Conservation (phyloP, 495 filamentous ascomycete species). For the Hamigera avellanea region DNA sequence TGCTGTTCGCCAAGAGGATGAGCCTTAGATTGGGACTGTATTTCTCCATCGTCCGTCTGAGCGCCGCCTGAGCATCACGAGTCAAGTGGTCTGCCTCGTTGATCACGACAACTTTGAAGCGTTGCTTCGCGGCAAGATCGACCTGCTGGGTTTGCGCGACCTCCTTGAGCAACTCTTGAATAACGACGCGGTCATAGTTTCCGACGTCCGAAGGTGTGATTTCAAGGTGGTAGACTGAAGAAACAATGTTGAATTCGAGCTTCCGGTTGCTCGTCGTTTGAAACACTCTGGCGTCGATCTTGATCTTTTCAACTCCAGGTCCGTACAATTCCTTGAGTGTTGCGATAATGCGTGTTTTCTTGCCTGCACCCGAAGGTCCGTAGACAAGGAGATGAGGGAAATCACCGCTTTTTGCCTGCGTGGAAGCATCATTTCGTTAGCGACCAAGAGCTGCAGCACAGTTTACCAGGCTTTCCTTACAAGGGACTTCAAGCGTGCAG, state of each 20-base stretch:
- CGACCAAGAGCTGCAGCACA: slow-evolving; percentile 2
- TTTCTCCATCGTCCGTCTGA: slow-evolving; percentile 97
- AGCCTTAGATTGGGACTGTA: slow-evolving; percentile 89
- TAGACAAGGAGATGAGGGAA: slow-evolving; percentile 96
- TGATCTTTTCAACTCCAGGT: slow-evolving; percentile 90
- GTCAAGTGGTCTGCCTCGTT: slow-evolving; percentile 97
- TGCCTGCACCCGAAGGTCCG: slow-evolving; percentile 90
- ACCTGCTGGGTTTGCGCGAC: slow-evolving; percentile 98
- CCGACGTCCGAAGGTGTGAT: slow-evolving; percentile 98
- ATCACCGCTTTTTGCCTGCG: slow-evolving; percentile 85
- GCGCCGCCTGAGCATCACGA: slow-evolving; percentile 87
- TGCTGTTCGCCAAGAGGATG: slow-evolving; percentile 87
- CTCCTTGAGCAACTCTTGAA: slow-evolving; percentile 94
- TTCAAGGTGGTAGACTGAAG: slow-evolving; percentile 92
- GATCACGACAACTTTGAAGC: slow-evolving; percentile 97
- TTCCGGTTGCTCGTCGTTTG: slow-evolving; percentile 92
- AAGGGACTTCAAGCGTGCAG: slow-evolving; percentile 73
- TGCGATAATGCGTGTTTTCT: slow-evolving; percentile 93
- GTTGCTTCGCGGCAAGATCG: slow-evolving; percentile 74
- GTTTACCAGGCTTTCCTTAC: no score
- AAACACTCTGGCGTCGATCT: slow-evolving; percentile 91
- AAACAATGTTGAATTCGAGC: slow-evolving; percentile 96
- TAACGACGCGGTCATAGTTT: slow-evolving; percentile 85
- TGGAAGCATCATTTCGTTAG: slow-evolving; percentile 1
- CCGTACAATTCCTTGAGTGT: slow-evolving; percentile 88